A percentile compares a stretch with the other conserved stretches of the same genome.
Conservation (phyloP, 139 green algal species). For the Bryopsis sp. region DNA sequence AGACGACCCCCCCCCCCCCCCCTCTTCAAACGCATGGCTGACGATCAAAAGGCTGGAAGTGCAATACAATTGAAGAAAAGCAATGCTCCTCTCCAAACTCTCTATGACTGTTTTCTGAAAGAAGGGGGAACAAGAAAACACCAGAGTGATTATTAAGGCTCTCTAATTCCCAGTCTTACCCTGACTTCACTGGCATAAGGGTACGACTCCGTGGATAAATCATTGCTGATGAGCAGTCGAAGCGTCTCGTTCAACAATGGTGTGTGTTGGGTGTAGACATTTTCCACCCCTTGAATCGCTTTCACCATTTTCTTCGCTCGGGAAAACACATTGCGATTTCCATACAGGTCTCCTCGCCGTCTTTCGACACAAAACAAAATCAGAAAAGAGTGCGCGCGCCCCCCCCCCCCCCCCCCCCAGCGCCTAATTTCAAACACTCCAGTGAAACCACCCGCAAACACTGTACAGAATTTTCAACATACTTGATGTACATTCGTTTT, state of each 20-base stretch:
- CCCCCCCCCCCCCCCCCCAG: neutral
- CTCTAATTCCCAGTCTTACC: too few species aligned
- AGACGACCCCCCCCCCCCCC: too few species aligned
- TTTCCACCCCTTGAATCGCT: conserved; percentile 66
- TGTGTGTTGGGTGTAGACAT: conserved; percentile 94
- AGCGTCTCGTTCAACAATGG: conserved; percentile 76
- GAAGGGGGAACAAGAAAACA: too few species aligned
- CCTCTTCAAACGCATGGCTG: too few species aligned
- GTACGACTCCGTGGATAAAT: conserved; percentile 67
- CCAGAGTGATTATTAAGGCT: too few species aligned
- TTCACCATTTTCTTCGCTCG: conserved; percentile 64
- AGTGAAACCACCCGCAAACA: too few species aligned
- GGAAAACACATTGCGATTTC: conserved; percentile 55
- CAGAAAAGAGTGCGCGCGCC: too few species aligned
- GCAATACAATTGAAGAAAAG: neutral
- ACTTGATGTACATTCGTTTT: neutral
- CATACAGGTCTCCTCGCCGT: conserved; percentile 81
- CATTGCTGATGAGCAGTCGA: conserved; percentile 45
- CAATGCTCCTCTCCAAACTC: too few species aligned
- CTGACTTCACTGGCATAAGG: conserved; percentile 33
- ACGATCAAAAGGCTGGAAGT: neutral
- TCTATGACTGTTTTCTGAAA: too few species aligned
- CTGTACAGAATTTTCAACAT: too few species aligned
- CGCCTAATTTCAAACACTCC: neutral
- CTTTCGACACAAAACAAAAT: conserved; percentile 11